phyloP scores from a whole-genome alignment of 352 stramenopile species.

The Saprolegnia parasitica region DNA sequence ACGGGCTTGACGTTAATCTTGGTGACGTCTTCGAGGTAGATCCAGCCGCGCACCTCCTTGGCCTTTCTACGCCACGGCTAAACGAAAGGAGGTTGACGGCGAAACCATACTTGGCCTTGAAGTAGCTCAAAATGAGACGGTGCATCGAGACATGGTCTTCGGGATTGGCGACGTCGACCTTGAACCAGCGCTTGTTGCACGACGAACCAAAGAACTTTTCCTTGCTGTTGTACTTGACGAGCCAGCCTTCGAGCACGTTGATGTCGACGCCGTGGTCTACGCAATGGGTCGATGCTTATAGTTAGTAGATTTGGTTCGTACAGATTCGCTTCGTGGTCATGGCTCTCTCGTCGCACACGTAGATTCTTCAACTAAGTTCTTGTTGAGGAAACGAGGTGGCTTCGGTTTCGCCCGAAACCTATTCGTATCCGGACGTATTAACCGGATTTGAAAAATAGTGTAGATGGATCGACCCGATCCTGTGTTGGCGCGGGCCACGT shows the following conservation, averaged over 20 bases:
- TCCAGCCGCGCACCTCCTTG: constrained; percentile 70
- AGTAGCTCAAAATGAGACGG: constrained; percentile 75
- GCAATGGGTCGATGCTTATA: background rate
- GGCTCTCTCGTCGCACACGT: background rate
- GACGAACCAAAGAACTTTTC: constrained; percentile 73
- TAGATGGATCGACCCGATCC: too few relatives aligned
- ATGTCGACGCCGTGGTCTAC: constrained; percentile 77
- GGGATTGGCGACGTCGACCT: constrained; percentile 49
- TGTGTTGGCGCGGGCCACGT: too few relatives aligned
- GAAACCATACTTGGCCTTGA: constrained; percentile 69
- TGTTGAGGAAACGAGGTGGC: too few relatives aligned
- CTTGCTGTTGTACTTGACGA: constrained; percentile 85
- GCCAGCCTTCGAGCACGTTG: constrained; percentile 76
- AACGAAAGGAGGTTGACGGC: too few relatives aligned
- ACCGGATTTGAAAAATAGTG: too few relatives aligned
- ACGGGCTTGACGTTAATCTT: constrained; percentile 44
- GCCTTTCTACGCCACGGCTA: constrained; percentile 46
- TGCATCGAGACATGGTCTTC: constrained; percentile 36
- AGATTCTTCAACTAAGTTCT: too few relatives aligned
- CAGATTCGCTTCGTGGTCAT: background rate
- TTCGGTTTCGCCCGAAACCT: too few relatives aligned
- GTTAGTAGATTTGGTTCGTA: background rate
- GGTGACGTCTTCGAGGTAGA: constrained; percentile 74
- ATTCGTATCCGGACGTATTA: too few relatives aligned
- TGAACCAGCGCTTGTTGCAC: constrained; percentile 73